Evolutionary conservation across 2,329 filamentous ascomycete species (phyloP), one percentile per base, ranked within the genome.

Genomic region (Celoporthe dispersa): DNA sequence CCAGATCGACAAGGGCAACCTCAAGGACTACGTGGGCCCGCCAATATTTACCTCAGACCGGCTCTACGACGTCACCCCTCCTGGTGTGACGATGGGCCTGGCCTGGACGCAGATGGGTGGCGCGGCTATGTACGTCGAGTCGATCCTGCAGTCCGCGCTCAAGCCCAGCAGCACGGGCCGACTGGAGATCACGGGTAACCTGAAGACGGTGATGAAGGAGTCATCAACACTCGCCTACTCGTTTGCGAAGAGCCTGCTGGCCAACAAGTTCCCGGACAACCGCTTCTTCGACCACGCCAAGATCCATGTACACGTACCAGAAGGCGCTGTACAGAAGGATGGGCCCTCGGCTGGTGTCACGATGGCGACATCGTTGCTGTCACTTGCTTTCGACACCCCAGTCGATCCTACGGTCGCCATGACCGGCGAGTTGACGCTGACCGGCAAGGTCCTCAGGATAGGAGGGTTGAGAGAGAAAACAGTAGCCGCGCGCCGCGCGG

Each of bases 81-180:
- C 96, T 1, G 96, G 96, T 81, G 96, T 99, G 22, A 93, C 94
- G 31, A 98, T 99, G 96, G 96, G 96, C 74, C 88, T 99, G 66
- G 96, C 96, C 9, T 99, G 96, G 96, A 99, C 97, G 9, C 93
- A 94, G 78, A 94, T 99, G 88, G 96, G 96, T 72, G 96, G 96
- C 71, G 94, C 96, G 5, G 96, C 96, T 66, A 90, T 99, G 79
- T 99, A 99, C 81, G 93, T 99, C 70, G 96, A 99, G 82, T 97
- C 94, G 1, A 98, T 99, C 73, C 84, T 99, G 66, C 94, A 99
- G 79, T 92, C 90, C 71, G 89, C 92, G 0, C 87, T 98, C 63
- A 89, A 89, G 14, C 86, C 90, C 37, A 87, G 87, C 70, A 95
- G 93, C 35, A 87, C 91, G 25, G 92, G 95, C 8, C 89, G 92